Evolutionary conservation across 495 filamentous ascomycete genomes (phyloP).

Genomic region (Aspergillus sclerotiicarbonarius): DNA sequence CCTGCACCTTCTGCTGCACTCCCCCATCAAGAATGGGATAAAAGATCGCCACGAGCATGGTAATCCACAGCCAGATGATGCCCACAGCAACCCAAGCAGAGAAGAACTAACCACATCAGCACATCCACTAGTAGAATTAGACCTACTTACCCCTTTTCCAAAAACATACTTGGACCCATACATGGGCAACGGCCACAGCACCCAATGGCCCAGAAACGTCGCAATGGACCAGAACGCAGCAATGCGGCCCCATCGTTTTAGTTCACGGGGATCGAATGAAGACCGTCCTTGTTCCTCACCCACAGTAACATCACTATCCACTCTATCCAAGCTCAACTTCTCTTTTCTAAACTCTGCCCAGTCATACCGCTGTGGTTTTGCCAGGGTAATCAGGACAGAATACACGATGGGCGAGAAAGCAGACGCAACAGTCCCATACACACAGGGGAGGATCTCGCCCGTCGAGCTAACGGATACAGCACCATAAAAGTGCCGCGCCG

Average conservation of each 20-base stretch:
- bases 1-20: constrained; percentile 25
- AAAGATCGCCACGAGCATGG: constrained; percentile 33
- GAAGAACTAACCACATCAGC: constrained; percentile 53
- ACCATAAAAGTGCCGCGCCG: constrained; percentile 33
- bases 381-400: constrained; percentile 18
- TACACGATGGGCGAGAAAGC: constrained; percentile 17
- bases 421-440: constrained; percentile 30
- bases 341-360: constrained; percentile 24
- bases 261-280: constrained; percentile 10
- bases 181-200: constrained; percentile 43
- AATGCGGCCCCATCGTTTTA: constrained; percentile 38
- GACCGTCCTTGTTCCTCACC: background rate
- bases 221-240: constrained; percentile 36
- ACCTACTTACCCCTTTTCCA: constrained; percentile 25
- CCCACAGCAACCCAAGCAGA: constrained; percentile 74
- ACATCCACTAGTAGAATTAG: background rate
- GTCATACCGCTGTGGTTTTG: constrained; percentile 3
- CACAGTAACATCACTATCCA: background rate
- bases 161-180: constrained; percentile 40
- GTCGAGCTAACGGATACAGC: constrained; percentile 35
- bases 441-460: constrained; percentile 29
- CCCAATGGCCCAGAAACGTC: constrained; percentile 40
- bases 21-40: constrained; percentile 39
- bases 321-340: background rate
- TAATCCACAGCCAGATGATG: constrained; percentile 70